Percentiles rank a stretch among this genome's conserved stretches.
Evolutionary conservation across 163 green algal genomes (phyloP).

Genomic region (Picocystis sp.): DNA sequence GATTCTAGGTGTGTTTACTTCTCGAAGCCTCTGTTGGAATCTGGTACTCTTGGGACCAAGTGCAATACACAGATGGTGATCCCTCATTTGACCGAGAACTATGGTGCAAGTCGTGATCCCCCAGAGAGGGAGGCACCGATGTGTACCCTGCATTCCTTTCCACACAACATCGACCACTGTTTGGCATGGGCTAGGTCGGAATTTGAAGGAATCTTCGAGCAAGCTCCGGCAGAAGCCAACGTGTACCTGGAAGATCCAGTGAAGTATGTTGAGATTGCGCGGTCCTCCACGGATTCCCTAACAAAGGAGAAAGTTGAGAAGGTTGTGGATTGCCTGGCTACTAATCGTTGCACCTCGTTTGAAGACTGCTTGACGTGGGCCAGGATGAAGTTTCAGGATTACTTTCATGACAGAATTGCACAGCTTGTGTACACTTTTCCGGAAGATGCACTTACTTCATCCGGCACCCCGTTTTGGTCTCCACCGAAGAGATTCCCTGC

Average conservation of each 20-base stretch:
- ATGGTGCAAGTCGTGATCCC: slow-evolving; percentile 87
- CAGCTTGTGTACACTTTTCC: slow-evolving; percentile 95
- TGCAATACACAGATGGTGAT: slow-evolving; percentile 92
- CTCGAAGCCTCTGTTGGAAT: slow-evolving; percentile 86
- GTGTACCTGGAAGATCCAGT: slow-evolving; percentile 64
- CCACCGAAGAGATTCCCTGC: slow-evolving; percentile 91
- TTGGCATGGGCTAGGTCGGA: slow-evolving; percentile 58
- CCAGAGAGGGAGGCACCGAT: slow-evolving; percentile 96
- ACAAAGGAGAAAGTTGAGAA: slow-evolving; percentile 66
- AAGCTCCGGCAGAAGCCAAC: slow-evolving; percentile 74
- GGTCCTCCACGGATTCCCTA: slow-evolving; percentile 15
- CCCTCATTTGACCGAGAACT: slow-evolving; percentile 89
- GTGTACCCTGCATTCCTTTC: slow-evolving; percentile 98
- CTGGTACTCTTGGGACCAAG: slow-evolving; percentile 88
- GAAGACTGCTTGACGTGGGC: slow-evolving; percentile 77
- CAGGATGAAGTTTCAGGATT: slow-evolving; percentile 59
- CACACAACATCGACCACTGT: slow-evolving; percentile 99
- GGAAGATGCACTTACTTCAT: slow-evolving; percentile 83
- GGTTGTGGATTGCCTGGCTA: slow-evolving; percentile 65
- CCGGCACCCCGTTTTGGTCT: slow-evolving; percentile 83
- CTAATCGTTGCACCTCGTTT: slow-evolving; percentile 44
- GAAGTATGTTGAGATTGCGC: slow-evolving; percentile 40
- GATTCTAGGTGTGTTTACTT: slow-evolving; percentile 98
- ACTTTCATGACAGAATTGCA: slow-evolving; percentile 78
- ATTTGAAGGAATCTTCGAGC: slow-evolving; percentile 91